These are phyloP conservation scores for Cordyceps cateniannulata DNA, from an alignment of 2,329 filamentous ascomycete genomes.

Conservation along the genomic window DNA sequence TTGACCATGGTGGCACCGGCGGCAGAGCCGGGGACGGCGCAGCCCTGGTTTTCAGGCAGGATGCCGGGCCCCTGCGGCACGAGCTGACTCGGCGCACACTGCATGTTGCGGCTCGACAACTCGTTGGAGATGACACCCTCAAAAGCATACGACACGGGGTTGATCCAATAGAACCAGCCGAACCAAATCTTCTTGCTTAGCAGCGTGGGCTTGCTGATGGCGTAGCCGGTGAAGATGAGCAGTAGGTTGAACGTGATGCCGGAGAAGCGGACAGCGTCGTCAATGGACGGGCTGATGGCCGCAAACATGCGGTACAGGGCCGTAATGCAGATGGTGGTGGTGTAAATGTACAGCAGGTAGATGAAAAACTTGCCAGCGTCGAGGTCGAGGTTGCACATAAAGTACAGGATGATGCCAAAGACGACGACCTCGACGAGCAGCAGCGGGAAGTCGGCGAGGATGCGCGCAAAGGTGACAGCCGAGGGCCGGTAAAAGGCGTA, in stretches of 20 bases:
- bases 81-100: slow-evolving; percentile 37
- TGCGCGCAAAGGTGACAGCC: slow-evolving; percentile 48
- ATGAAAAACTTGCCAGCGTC: slow-evolving; percentile 61
- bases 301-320: slow-evolving; percentile 54
- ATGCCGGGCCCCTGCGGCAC: slow-evolving; percentile 38
- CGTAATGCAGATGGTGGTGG: slow-evolving; percentile 47
- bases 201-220: slow-evolving; percentile 49
- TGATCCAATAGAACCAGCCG: slow-evolving; percentile 58
- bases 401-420: slow-evolving; percentile 69
- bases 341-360: slow-evolving; percentile 55
- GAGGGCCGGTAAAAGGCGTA: slow-evolving; percentile 48
- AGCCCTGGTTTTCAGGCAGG: slow-evolving; percentile 42
- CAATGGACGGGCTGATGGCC: slow-evolving; percentile 49
- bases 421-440: slow-evolving; percentile 56
- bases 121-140: slow-evolving; percentile 54
- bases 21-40: slow-evolving; percentile 45
- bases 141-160: slow-evolving; percentile 59
- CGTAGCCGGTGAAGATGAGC: slow-evolving; percentile 60
- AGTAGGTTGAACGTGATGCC: slow-evolving; percentile 53
- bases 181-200: slow-evolving; percentile 60
- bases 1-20: slow-evolving; percentile 39
- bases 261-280: slow-evolving; percentile 55
- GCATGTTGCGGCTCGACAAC: slow-evolving; percentile 46
- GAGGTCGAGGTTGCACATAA: slow-evolving; percentile 64
- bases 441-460: slow-evolving; percentile 50